Conservation (phyloP, 306 rosid genomes). For the Pyrus pyrifolia region DNA sequence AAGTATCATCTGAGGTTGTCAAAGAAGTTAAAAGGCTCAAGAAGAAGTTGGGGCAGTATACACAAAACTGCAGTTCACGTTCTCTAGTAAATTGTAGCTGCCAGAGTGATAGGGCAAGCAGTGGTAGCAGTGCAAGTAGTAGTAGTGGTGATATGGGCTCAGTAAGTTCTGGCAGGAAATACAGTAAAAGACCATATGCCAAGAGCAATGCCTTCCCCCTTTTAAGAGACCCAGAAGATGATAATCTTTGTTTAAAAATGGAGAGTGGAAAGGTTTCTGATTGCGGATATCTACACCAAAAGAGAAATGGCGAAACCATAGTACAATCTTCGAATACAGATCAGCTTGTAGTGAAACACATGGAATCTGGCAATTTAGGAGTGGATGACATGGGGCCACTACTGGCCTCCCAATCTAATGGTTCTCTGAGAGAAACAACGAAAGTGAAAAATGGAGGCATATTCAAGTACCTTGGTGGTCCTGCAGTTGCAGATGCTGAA, state of each 20-base stretch:
- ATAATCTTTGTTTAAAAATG: conserved; percentile 17
- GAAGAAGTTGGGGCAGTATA: conserved; percentile 63
- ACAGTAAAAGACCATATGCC: conserved; percentile 36
- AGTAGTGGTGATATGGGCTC: conserved; percentile 38
- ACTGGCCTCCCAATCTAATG: conserved; percentile 32
- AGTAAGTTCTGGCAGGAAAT: conserved; percentile 51
- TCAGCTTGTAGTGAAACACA: conserved; percentile 22
- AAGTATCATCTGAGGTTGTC: conserved; percentile 82
- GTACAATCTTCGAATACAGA: conserved; percentile 12
- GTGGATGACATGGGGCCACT: conserved; percentile 18
- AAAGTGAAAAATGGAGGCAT: conserved; percentile 76
- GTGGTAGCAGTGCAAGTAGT: conserved; percentile 96
- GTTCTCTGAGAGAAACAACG: conserved; percentile 32
- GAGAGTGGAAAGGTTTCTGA: conserved; percentile 30
- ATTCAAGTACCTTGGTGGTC: conserved; percentile 74
- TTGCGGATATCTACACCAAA: conserved; percentile 22
- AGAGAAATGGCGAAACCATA: conserved; percentile 17
- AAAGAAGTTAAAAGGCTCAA: conserved; percentile 95
- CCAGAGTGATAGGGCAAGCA: conserved; percentile 91
- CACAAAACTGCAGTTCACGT: conserved; percentile 72
- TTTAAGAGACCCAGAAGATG: conserved; percentile 42
- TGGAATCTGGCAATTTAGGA: conserved; percentile 23
- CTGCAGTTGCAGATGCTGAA: conserved; percentile 50
- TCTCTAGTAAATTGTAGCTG: conserved; percentile 95
- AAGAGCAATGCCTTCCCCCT: conserved; percentile 35